A percentile compares a stretch with the other conserved stretches of the same genome.
Conservation (phyloP, 2,329 filamentous ascomycete species). For the Samsoniella hepiali region DNA sequence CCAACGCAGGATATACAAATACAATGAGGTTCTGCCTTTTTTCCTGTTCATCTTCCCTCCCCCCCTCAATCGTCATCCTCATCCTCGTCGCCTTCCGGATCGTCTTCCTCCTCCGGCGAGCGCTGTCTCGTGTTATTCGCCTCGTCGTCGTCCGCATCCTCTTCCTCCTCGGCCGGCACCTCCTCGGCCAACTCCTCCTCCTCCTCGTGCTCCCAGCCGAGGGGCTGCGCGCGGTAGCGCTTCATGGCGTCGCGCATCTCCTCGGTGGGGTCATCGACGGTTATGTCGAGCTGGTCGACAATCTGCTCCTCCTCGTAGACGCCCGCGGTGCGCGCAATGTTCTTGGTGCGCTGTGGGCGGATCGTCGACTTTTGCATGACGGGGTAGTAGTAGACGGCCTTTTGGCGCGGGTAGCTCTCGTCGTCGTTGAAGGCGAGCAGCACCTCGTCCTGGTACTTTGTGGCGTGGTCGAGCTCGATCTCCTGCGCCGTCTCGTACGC, state of each 20-base stretch:
- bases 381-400: conserved; percentile 65
- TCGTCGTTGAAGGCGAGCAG: conserved; percentile 58
- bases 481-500: conserved; percentile 63
- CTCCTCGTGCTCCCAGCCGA: conserved; percentile 43
- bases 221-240: conserved; percentile 51
- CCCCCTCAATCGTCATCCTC: conserved; percentile 25
- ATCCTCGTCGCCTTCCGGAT: conserved; percentile 49
- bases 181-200: conserved; percentile 34
- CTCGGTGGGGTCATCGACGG: conserved; percentile 53
- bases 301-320: conserved; percentile 47
- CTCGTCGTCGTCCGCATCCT: conserved; percentile 27
- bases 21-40: not conserved
- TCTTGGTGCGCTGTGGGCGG: conserved; percentile 60
- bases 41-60: no score
- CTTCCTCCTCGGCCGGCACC: conserved; percentile 29
- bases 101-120: conserved; percentile 34
- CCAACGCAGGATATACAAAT: conserved; percentile 1
- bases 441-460: conserved; percentile 63
- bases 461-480: conserved; percentile 52
- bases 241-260: conserved; percentile 51
- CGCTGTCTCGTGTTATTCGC: conserved; percentile 26
- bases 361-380: conserved; percentile 63
- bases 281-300: conserved; percentile 55
- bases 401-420: conserved; percentile 47
- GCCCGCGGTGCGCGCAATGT: conserved; percentile 54